phyloP scores from a whole-genome alignment of 1,284 basidiomycete genomes.

The Coriolopsis trogii region DNA sequence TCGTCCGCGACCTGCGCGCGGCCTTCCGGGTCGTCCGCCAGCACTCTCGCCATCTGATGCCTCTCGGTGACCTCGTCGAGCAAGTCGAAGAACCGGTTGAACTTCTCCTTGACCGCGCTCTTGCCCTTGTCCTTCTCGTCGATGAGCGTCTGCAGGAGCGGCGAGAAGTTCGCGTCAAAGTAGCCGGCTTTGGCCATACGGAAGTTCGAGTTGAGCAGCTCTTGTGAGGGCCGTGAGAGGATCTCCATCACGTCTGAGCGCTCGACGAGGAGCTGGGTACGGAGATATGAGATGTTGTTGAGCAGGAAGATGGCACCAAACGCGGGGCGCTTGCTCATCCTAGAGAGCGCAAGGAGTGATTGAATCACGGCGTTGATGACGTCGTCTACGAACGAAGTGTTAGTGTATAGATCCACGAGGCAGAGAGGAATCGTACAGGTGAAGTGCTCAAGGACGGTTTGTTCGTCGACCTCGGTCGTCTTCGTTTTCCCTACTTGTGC shows the following conservation, averaged over 20 bases:
- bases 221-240: slow-evolving; percentile 62
- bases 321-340: slow-evolving; percentile 63
- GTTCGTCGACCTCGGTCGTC: slow-evolving; percentile 55
- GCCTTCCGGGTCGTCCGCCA: slow-evolving; percentile 69
- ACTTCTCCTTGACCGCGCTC: slow-evolving; percentile 75
- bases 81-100: slow-evolving; percentile 76
- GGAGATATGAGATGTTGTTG: slow-evolving; percentile 76
- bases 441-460: slow-evolving; percentile 71
- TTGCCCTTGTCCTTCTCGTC: slow-evolving; percentile 70
- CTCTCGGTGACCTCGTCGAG: slow-evolving; percentile 77
- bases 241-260: slow-evolving; percentile 46
- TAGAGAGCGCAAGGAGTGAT: slow-evolving; percentile 63
- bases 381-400: slow-evolving; percentile 52
- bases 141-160: slow-evolving; percentile 69
- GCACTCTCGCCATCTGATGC: slow-evolving; percentile 65
- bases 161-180: slow-evolving; percentile 79
- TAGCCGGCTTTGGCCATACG: slow-evolving; percentile 80
- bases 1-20: slow-evolving; percentile 66
- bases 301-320: slow-evolving; percentile 76
- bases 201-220: slow-evolving; percentile 65
- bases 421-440: slow-evolving; percentile 50
- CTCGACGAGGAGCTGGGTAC: slow-evolving; percentile 56
- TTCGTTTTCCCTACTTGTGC: slow-evolving; percentile 60
- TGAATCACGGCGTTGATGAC: slow-evolving; percentile 62
- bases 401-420: background rate